A percentile compares a stretch with the other conserved stretches of the same genome.
These are phyloP conservation scores for Fusarium sp. DNA, from an alignment of 2,329 filamentous ascomycete species.

Conservation along the genomic window DNA sequence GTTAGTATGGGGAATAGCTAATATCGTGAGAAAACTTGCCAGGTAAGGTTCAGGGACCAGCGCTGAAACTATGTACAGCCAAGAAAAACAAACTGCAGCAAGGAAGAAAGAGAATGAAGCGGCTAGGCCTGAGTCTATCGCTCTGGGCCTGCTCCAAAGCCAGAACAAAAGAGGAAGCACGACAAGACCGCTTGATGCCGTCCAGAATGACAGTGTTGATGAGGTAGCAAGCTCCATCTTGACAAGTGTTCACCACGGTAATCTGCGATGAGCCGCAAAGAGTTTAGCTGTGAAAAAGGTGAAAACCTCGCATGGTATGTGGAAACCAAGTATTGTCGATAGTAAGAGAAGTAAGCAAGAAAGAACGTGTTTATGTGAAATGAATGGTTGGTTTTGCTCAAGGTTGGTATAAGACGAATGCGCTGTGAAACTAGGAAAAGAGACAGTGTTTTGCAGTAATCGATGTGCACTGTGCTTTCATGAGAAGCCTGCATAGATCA, in stretches of 20 bases:
- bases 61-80: constrained; percentile 40
- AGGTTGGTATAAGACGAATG: constrained; percentile 21
- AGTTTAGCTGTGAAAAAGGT: no score
- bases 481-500: background rate
- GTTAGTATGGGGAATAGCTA: constrained; percentile 23
- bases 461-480: constrained; percentile 29
- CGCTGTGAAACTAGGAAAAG: constrained; percentile 16
- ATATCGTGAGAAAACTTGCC: constrained; percentile 47
- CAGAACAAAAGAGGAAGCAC: constrained; percentile 24
- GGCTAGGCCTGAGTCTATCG: background rate
- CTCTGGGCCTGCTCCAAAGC: constrained; percentile 7
- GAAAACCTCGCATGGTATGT: background rate
- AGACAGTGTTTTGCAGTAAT: constrained; percentile 20
- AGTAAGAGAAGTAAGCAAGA: background rate
- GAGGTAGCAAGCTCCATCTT: constrained; percentile 32
- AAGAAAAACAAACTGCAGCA: constrained; percentile 31
- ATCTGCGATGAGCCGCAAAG: background rate
- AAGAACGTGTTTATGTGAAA: constrained; percentile 4
- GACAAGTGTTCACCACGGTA: constrained; percentile 40
- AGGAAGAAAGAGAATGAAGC: constrained; percentile 32
- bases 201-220: constrained; percentile 26
- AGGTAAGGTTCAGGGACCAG: constrained; percentile 64
- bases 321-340: background rate
- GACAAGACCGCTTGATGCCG: constrained; percentile 19
- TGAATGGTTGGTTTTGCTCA: constrained; percentile 4